phyloP scores from a whole-genome alignment of 2,329 filamentous ascomycete species.

The Trichothecium sympodiale region DNA sequence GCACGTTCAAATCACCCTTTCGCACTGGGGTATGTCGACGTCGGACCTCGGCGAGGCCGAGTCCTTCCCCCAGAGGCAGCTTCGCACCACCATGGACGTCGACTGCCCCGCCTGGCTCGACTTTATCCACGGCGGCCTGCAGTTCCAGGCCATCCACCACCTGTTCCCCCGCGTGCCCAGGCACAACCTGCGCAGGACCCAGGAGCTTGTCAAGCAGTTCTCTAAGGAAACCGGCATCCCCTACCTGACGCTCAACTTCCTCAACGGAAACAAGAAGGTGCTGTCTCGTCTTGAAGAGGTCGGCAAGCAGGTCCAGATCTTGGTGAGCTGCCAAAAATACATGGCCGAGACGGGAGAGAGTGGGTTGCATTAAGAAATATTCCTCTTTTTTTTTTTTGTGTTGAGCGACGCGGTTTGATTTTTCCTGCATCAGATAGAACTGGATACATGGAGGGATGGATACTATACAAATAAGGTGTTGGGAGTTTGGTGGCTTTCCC shows the following conservation, averaged over 20 bases:
- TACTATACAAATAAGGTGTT: too few relatives aligned
- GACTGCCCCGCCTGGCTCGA: slow-evolving; percentile 83
- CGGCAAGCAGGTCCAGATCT: slow-evolving; percentile 64
- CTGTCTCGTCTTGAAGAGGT: slow-evolving; percentile 68
- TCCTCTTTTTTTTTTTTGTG: neutral
- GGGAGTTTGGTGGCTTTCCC: too few relatives aligned
- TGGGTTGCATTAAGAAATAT: slow-evolving; percentile 2
- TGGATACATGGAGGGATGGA: too few relatives aligned
- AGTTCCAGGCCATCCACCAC: slow-evolving; percentile 85
- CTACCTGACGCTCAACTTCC: slow-evolving; percentile 78
- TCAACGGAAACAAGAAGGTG: slow-evolving; percentile 72
- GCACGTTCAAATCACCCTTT: slow-evolving; percentile 62
- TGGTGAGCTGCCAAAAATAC: slow-evolving; percentile 60
- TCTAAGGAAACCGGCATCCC: slow-evolving; percentile 74
- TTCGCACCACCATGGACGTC: slow-evolving; percentile 88
- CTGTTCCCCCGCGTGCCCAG: slow-evolving; percentile 74
- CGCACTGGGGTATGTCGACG: slow-evolving; percentile 54
- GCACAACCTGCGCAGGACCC: slow-evolving; percentile 68
- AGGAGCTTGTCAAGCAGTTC: slow-evolving; percentile 69
- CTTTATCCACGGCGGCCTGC: slow-evolving; percentile 78
- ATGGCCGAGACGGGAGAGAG: slow-evolving; percentile 21
- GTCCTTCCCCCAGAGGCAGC: slow-evolving; percentile 82
- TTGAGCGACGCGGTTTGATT: too few relatives aligned
- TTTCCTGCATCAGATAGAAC: too few relatives aligned
- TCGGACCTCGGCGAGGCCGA: slow-evolving; percentile 71